Base-by-base conservation (phyloP, 2,329 filamentous ascomycete species). In the Arachnopeziza araneosa region DNA sequence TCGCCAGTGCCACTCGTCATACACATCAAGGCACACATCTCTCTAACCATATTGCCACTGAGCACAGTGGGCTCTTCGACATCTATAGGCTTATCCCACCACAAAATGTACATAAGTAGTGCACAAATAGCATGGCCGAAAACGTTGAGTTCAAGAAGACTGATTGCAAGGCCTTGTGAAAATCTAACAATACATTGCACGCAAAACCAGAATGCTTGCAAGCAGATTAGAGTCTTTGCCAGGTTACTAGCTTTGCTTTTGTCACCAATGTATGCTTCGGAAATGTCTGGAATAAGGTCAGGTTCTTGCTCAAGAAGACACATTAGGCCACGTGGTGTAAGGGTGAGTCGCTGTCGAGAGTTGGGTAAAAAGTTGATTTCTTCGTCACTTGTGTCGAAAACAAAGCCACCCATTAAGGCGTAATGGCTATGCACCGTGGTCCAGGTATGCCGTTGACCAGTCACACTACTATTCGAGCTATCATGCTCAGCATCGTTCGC, bases 11-110 rank as follows among this genome's bases (percentile, higher is more conserved):
- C 17, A 14, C 36, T 44, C 3, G 14, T 24, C 56, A 57, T 57
- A 8, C 56, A 57, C 26, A 57, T 48, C 49, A 30, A 57, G n/a
- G 26, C 36, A 19, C 36, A 53, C 44, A 57, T 14, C 21, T 36
- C 9, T 53, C 50, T 23, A 30, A 30, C 22, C 23, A 30, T n/a
- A 53, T 57, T 24, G 19, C 24, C 8, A 44, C 12, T 14, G 2
- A 44, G 5, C 36, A 44, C 36, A 44, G 26, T 53, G 22, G 56
- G 56, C 14, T 23, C 19, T 26, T 36, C 51, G 17, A 58, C 30
- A 17, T 50, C 56, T 22, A 58, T 36, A 3, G 56, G 56, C 44
- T 58, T 58, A 22, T 50, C 22, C 56, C 56, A 58, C 56, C 56
- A 58, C 24, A 49, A 24, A n/a, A 19, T 17, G 24, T 54, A 58